Conservation (phyloP, 345 rosid genomes). For the Microthlaspi erraticum region DNA sequence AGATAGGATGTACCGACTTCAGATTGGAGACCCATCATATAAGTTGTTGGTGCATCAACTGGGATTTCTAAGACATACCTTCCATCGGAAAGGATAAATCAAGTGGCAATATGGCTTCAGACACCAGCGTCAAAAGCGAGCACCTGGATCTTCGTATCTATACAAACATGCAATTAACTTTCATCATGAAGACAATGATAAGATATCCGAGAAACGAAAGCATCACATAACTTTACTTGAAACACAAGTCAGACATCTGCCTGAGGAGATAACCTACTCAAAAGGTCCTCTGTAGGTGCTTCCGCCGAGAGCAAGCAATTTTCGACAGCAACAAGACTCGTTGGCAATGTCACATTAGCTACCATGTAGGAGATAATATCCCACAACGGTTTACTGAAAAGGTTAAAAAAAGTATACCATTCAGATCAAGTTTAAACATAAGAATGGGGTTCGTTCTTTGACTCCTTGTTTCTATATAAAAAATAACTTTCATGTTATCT, state of each 20-base stretch:
- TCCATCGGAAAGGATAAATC: slow-evolving; percentile 98
- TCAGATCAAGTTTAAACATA: slow-evolving; percentile 43
- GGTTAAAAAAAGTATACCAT: slow-evolving; percentile 31
- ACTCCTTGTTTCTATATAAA: slow-evolving; percentile 94
- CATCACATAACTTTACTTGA: slow-evolving; percentile 12
- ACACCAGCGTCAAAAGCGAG: slow-evolving; percentile 84
- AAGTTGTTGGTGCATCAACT: slow-evolving; percentile 98
- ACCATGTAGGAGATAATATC: slow-evolving; percentile 77
- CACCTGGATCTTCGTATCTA: no score
- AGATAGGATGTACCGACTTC: slow-evolving; percentile 84
- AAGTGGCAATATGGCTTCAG: slow-evolving; percentile 98
- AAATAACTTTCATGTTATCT: slow-evolving; percentile 47
- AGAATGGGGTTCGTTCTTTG: slow-evolving; percentile 59
- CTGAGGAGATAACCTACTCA: no score
- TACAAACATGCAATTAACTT: no score
- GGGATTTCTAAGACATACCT: slow-evolving; percentile 53
- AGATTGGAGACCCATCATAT: slow-evolving; percentile 99
- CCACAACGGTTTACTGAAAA: slow-evolving; percentile 97
- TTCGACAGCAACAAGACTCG: slow-evolving; percentile 87
- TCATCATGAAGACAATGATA: slow-evolving; percentile 31
- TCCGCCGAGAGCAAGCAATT: slow-evolving; percentile 84
- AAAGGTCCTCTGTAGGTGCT: slow-evolving; percentile 89
- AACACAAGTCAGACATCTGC: slow-evolving; percentile 71
- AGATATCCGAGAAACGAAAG: no score
- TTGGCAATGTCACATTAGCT: slow-evolving; percentile 87